These are phyloP conservation scores for Neurospora sp. DNA, from an alignment of 495 filamentous ascomycete species.

Conservation along the genomic window DNA sequence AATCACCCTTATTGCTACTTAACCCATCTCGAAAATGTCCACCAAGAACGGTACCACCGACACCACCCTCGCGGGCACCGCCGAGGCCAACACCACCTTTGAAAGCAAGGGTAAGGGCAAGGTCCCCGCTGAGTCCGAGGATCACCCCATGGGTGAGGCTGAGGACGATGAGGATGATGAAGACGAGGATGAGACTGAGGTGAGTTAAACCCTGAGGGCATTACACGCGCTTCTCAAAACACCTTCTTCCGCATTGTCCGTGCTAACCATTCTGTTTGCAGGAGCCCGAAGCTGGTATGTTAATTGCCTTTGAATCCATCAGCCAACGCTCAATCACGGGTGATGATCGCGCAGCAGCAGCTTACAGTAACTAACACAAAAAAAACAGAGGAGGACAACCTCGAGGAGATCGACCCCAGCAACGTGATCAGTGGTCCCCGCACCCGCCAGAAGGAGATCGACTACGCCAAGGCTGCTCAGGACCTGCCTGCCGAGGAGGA, in stretches of 20 bases:
- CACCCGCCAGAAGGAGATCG: slow-evolving; percentile 75
- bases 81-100: slow-evolving; percentile 22
- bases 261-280: slow-evolving; percentile 17
- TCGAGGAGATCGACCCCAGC: slow-evolving; percentile 78
- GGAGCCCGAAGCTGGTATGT: slow-evolving; percentile 36
- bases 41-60: slow-evolving; percentile 28
- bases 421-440: slow-evolving; percentile 82
- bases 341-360: neutral
- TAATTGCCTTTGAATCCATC: slow-evolving; percentile 2
- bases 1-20: neutral
- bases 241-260: neutral
- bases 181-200: slow-evolving; percentile 46
- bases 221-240: neutral
- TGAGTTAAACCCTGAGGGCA: slow-evolving; percentile 23
- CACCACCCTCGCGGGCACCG: slow-evolving; percentile 13
- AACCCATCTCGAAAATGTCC: slow-evolving; percentile 22
- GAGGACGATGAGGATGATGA: slow-evolving; percentile 58
- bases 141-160: slow-evolving; percentile 54
- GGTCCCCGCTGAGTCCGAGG: slow-evolving; percentile 43
- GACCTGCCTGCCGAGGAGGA: slow-evolving; percentile 59
- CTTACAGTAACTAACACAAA: slow-evolving; percentile 4
- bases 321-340: neutral
- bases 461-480: slow-evolving; percentile 73
- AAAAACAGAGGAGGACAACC: slow-evolving; percentile 54
- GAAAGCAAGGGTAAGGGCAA: slow-evolving; percentile 46